Conservation (phyloP, 495 filamentous ascomycete species). For the Immersiella caudata region DNA sequence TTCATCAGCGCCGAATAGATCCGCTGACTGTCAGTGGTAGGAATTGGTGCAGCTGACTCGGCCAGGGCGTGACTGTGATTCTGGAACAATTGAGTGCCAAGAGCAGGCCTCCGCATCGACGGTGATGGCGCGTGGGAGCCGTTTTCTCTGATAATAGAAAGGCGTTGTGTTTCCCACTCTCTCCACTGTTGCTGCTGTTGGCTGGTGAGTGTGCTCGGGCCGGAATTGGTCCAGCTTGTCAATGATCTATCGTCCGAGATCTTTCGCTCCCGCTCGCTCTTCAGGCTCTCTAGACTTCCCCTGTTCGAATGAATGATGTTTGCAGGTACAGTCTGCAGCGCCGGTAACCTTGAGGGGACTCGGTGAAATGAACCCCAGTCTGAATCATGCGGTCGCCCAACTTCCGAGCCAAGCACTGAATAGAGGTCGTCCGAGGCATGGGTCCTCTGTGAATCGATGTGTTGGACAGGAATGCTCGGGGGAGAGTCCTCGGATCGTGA, state of each 20-base stretch:
- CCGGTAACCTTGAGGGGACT: slow-evolving; percentile 47
- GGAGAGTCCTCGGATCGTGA: slow-evolving; percentile 44
- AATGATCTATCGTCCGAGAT: slow-evolving; percentile 63
- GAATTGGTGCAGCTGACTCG: neutral
- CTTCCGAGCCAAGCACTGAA: slow-evolving; percentile 10
- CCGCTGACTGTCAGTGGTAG: slow-evolving; percentile 61
- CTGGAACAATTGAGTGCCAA: slow-evolving; percentile 27
- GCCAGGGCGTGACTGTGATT: slow-evolving; percentile 4
- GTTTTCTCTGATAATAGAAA: slow-evolving; percentile 70
- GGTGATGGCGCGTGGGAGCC: slow-evolving; percentile 52
- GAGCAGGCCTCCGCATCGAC: slow-evolving; percentile 34
- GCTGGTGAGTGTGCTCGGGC: slow-evolving; percentile 48
- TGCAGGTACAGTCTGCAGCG: slow-evolving; percentile 42
- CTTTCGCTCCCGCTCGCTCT: slow-evolving; percentile 49
- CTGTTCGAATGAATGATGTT: slow-evolving; percentile 47
- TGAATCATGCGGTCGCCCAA: neutral
- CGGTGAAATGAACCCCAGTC: slow-evolving; percentile 44
- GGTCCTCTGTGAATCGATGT: slow-evolving; percentile 52
- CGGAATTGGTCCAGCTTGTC: slow-evolving; percentile 75
- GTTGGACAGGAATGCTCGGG: slow-evolving; percentile 49
- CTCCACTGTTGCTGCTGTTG: slow-evolving; percentile 40
- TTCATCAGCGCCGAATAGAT: slow-evolving; percentile 77
- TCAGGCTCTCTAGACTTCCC: slow-evolving; percentile 56
- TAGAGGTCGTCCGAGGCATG: slow-evolving; percentile 44
- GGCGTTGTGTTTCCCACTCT: slow-evolving; percentile 57